phyloP scores from a whole-genome alignment of 352 stramenopile genomes.

The Pythium monospermum region DNA sequence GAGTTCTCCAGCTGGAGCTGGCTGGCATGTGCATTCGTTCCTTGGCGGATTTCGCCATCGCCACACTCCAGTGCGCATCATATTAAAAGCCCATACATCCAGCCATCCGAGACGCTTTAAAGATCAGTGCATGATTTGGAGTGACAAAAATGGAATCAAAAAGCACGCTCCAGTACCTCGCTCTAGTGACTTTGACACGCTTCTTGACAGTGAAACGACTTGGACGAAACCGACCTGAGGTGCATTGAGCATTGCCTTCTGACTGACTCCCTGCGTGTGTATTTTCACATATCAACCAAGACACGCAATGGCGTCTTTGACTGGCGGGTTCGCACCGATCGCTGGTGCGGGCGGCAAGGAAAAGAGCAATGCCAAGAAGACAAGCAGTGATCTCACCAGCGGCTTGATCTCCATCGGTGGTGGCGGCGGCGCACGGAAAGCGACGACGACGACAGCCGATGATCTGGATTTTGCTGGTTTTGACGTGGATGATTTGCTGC shows the following conservation, averaged over 20 bases:
- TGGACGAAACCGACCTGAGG: not conserved
- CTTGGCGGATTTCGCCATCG: too few species aligned
- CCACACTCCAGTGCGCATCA: too few species aligned
- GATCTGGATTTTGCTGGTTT: conserved; percentile 53
- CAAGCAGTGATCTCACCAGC: conserved; percentile 46
- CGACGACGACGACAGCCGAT: conserved; percentile 18
- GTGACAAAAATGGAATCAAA: not conserved
- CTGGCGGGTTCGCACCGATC: conserved; percentile 49
- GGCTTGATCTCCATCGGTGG: conserved; percentile 52
- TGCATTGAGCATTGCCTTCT: not conserved
- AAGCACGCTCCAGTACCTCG: not conserved
- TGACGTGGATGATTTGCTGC: conserved; percentile 50
- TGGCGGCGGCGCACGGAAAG: conserved; percentile 1
- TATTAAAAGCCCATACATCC: too few species aligned
- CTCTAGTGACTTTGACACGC: too few species aligned
- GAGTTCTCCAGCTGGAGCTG: too few species aligned
- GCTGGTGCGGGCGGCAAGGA: conserved; percentile 22
- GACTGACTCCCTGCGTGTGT: not conserved
- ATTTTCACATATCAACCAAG: not conserved
- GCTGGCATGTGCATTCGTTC: too few species aligned
- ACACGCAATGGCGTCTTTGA: conserved; percentile 18
- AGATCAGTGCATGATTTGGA: too few species aligned
- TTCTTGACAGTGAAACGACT: too few species aligned
- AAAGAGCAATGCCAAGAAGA: conserved; percentile 18
- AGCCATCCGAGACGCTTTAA: too few species aligned